Evolutionary conservation across 148 eudicot species (phyloP), one percentile per base, ranked within the genome.

Genomic region (Rheum nobile): DNA sequence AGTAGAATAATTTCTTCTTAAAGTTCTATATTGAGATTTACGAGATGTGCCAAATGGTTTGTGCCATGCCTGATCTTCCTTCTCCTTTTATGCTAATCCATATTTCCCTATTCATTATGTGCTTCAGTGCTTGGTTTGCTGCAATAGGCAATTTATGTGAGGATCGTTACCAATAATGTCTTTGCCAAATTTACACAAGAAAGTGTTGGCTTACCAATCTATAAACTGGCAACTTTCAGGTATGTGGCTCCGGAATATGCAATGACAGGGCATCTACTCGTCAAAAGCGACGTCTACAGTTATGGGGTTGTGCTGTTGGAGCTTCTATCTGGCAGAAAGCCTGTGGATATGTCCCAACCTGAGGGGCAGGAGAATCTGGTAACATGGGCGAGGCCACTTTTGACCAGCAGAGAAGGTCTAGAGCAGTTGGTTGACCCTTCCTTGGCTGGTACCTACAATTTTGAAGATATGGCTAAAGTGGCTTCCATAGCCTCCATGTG

Each of bases 401-500:
- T 91, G 48, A 81, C 93, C 75, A 87, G 72, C 73, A 78, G 88
- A 75, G 96, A 95, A 87, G 97, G 99, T 63, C 70, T 95, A 73
- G 87, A 84, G 77, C 94, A 84, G 68, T 70, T 95, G 74, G 88
- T 87, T n/a, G 99, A 95, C 41, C 96, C 97, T 54, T 63, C 86
- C 50, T 81, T 95, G 72, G 84, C 84, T 3, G 85, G 89, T 26
- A 88, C 68, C 77, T 90, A 80, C 75, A 73, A 85, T 74, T 90
- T 90, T 8, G 96, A 95, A 72, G 96, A 90, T 79, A 80, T 95
- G 86, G 93, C 90, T 47, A 96, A 88, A 78, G 96, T 89, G 72
- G 99, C 97, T 22, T 88, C 96, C 48, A 96, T 96, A 14, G 97
- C 97, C 68, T 92, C 97, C 67, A 89, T 90, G 97, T 96, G 99